A percentile compares a stretch with the other conserved stretches of the same genome.
These are phyloP conservation scores for Phytophthora agathidicida DNA, from an alignment of 352 stramenopile species.

Conservation along the genomic window DNA sequence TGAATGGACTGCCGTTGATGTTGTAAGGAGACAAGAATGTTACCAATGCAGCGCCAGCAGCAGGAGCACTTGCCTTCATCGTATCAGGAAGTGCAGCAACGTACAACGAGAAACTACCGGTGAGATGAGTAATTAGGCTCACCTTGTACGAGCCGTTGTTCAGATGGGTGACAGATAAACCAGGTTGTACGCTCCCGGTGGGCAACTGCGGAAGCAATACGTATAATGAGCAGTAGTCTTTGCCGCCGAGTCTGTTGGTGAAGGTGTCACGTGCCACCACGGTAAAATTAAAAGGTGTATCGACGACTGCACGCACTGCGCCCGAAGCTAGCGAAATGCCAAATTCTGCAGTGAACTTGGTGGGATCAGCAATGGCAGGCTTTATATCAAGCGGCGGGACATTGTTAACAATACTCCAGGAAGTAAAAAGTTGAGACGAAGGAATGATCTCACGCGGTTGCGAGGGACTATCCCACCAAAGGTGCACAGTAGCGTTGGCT, in stretches of 20 bases:
- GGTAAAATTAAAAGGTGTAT: conserved; percentile 33
- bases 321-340: background rate
- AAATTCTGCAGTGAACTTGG: conserved; percentile 53
- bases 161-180: conserved; percentile 38
- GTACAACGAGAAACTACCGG: conserved; percentile 46
- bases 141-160: conserved; percentile 51
- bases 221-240: conserved; percentile 46
- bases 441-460: conserved; percentile 50
- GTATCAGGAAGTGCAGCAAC: conserved; percentile 40
- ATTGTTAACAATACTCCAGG: conserved; percentile 64
- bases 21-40: conserved; percentile 44
- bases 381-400: conserved; percentile 50
- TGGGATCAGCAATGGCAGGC: conserved; percentile 30
- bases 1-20: conserved; percentile 54
- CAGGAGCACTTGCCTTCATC: conserved; percentile 18
- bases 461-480: conserved; percentile 68
- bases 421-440: conserved; percentile 50
- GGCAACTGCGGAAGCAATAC: conserved; percentile 44
- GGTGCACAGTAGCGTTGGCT: conserved; percentile 37
- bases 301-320: conserved; percentile 17
- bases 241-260: conserved; percentile 37
- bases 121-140: conserved; percentile 39
- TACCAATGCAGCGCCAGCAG: conserved; percentile 23
- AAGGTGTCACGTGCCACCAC: conserved; percentile 50
- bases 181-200: conserved; percentile 6